Evolutionary conservation across 768 basidiomycete genomes (phyloP).

Genomic region (Amanita inopinata): DNA sequence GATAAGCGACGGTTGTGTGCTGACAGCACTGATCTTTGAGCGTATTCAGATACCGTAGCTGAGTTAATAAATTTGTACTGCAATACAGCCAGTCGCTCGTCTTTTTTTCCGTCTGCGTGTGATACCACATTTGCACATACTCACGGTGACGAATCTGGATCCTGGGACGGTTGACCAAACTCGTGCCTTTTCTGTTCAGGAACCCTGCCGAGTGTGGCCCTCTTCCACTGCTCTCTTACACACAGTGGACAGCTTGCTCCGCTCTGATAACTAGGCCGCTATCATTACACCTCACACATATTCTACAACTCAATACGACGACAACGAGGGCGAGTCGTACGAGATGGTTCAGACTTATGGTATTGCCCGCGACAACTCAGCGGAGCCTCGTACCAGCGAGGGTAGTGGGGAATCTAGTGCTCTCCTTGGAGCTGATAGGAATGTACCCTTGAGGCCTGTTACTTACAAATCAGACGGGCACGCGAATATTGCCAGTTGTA

Average conservation of each 20-base stretch:
- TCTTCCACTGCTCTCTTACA: neutral
- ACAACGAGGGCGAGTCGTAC: slow-evolving; percentile 25
- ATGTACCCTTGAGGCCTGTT: slow-evolving; percentile 14
- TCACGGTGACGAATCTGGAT: too few species aligned
- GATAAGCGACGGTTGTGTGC: neutral
- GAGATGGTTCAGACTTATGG: slow-evolving; percentile 71
- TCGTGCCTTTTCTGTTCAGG: neutral
- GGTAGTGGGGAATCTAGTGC: slow-evolving; percentile 44
- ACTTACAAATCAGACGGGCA: slow-evolving; percentile 42
- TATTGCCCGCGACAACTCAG: slow-evolving; percentile 28
- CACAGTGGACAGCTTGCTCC: neutral
- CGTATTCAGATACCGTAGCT: too few species aligned
- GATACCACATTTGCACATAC: too few species aligned
- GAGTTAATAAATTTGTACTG: too few species aligned
- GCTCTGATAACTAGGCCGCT: neutral
- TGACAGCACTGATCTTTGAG: too few species aligned
- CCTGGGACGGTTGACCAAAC: neutral
- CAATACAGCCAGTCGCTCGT: too few species aligned
- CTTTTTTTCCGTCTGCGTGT: too few species aligned
- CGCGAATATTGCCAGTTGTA: slow-evolving; percentile 57
- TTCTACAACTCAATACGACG: slow-evolving; percentile 10
- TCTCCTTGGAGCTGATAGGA: slow-evolving; percentile 40
- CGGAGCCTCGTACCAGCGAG: slow-evolving; percentile 19
- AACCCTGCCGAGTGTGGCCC: neutral
- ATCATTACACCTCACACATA: neutral